Conservation (phyloP, 208 protist genomes). For the Tritrichomonas foetus region DNA sequence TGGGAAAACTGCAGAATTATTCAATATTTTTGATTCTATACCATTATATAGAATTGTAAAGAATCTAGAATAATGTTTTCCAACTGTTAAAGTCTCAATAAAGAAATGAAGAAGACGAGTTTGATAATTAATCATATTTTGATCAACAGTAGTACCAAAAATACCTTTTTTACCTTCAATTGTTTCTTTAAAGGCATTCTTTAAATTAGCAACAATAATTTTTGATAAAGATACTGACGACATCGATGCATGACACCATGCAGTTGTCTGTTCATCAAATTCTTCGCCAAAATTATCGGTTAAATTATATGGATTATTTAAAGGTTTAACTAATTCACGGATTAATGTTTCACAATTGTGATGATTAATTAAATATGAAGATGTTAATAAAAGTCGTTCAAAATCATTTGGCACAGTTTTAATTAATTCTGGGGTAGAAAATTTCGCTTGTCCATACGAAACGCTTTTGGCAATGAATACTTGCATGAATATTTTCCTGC, state of each 20-base stretch:
- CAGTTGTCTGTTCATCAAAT: neutral
- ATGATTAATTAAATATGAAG: neutral
- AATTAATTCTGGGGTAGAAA: neutral
- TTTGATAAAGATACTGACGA: neutral
- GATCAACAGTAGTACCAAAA: neutral
- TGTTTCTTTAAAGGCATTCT: neutral
- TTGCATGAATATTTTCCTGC: too few relatives aligned
- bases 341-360: neutral
- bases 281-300: neutral
- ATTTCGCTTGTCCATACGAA: neutral
- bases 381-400: neutral
- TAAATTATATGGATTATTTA: too few relatives aligned
- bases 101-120: neutral
- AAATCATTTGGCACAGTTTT: neutral
- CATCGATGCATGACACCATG: neutral
- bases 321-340: too few relatives aligned
- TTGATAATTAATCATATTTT: neutral
- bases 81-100: neutral
- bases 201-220: neutral
- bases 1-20: neutral
- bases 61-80: neutral
- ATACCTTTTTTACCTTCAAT: neutral
- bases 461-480: neutral
- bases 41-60: neutral
- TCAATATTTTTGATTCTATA: neutral